A percentile compares a stretch with the other conserved stretches of the same genome.
Conservation (phyloP, 306 rosid species). For the Dryas alaskensis region DNA sequence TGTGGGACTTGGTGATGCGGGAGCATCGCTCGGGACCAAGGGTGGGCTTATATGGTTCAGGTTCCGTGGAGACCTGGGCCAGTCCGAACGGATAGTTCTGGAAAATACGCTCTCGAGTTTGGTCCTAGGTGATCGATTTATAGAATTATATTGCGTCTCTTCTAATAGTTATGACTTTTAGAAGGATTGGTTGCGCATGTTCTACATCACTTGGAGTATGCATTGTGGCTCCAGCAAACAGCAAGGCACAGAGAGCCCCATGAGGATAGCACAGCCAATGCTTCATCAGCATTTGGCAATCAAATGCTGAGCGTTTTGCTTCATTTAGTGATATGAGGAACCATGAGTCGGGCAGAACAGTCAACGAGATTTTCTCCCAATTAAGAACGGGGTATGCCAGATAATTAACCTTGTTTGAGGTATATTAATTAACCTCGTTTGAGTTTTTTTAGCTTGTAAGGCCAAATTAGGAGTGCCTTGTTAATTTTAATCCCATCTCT, state of each 20-base stretch:
- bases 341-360: slow-evolving; percentile 1
- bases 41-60: too few species aligned
- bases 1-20: slow-evolving; percentile 31
- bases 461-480: not conserved
- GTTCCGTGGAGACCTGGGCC: too few species aligned
- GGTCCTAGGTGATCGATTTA: too few species aligned
- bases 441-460: not conserved
- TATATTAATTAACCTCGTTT: not conserved
- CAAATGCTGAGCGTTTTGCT: slow-evolving; percentile 22
- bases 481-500: not conserved
- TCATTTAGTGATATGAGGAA: slow-evolving; percentile 21
- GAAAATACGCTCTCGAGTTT: too few species aligned
- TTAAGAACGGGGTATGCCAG: slow-evolving; percentile 26
- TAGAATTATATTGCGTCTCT: too few species aligned
- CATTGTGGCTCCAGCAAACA: slow-evolving; percentile 50
- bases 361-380: slow-evolving; percentile 33
- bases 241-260: slow-evolving; percentile 33
- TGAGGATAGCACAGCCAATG: slow-evolving; percentile 38
- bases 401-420: not conserved
- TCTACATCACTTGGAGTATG: slow-evolving; percentile 36
- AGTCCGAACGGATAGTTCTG: too few species aligned
- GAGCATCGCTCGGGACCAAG: too few species aligned
- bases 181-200: too few species aligned
- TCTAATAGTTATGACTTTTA: too few species aligned
- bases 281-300: slow-evolving; percentile 25